A percentile compares a stretch with the other conserved stretches of the same genome.
Evolutionary conservation across 768 basidiomycete species (phyloP).

Genomic region (Amanita fuliginea): DNA sequence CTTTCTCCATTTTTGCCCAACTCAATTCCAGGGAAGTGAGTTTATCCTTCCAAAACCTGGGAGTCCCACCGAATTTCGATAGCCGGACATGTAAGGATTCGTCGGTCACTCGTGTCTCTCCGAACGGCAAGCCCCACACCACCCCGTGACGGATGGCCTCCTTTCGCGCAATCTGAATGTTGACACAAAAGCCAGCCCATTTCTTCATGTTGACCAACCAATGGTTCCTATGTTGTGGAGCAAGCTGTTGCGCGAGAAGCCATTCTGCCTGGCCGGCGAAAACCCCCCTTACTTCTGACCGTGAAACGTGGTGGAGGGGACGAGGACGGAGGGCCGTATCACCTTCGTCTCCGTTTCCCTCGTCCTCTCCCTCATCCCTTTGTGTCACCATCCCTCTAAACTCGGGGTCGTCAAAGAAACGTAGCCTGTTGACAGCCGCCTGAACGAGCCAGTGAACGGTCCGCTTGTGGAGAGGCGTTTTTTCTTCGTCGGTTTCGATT

Average conservation of each 20-base stretch:
- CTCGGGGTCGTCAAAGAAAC: slow-evolving; percentile 12
- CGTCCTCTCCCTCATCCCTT: slow-evolving; percentile 13
- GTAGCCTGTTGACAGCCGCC: slow-evolving; percentile 23
- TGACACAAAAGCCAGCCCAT: slow-evolving; percentile 37
- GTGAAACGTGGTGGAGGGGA: slow-evolving; percentile 35
- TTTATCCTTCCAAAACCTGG: neutral
- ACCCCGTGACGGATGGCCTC: slow-evolving; percentile 16
- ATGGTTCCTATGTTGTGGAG: slow-evolving; percentile 11
- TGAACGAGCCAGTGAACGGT: slow-evolving; percentile 41
- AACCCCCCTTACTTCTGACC: slow-evolving; percentile 35
- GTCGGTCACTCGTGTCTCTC: slow-evolving; percentile 5
- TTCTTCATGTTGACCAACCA: slow-evolving; percentile 28
- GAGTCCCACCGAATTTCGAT: neutral
- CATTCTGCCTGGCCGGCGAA: slow-evolving; percentile 50
- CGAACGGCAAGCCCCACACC: slow-evolving; percentile 23
- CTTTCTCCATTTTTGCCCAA: neutral
- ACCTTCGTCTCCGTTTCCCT: slow-evolving; percentile 15
- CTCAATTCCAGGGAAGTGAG: neutral
- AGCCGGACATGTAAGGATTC: slow-evolving; percentile 6
- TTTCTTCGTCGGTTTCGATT: slow-evolving; percentile 18
- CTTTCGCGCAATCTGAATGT: slow-evolving; percentile 19
- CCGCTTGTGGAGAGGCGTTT: slow-evolving; percentile 23
- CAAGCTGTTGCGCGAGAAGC: slow-evolving; percentile 41
- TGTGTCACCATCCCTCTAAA: neutral
- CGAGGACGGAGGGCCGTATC: slow-evolving; percentile 6